These are phyloP conservation scores for Xylariaceae sp. DNA, from an alignment of 2,329 filamentous ascomycete species.

Conservation along the genomic window DNA sequence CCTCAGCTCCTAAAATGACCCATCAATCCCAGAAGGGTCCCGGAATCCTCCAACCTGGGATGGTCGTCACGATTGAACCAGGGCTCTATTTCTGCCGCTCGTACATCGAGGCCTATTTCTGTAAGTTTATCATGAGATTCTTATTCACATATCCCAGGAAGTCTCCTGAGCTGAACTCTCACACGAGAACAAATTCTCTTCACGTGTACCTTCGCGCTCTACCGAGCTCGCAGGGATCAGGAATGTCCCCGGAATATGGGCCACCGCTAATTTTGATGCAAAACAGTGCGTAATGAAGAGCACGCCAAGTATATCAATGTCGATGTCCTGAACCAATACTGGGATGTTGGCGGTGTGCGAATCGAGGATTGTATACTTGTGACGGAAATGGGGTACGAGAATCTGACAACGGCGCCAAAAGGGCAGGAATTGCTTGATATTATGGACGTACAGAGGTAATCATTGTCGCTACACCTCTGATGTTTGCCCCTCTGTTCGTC, in stretches of 20 bases:
- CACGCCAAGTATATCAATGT: constrained; percentile 63
- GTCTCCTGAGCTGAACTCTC: too few relatives aligned
- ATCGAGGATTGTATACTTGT: constrained; percentile 91
- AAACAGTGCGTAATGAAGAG: constrained; percentile 42
- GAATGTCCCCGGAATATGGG: too few relatives aligned
- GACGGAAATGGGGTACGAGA: constrained; percentile 73
- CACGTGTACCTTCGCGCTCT: too few relatives aligned
- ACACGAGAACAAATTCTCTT: too few relatives aligned
- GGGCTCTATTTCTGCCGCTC: constrained; percentile 73
- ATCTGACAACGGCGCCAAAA: constrained; percentile 77
- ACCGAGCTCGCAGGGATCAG: too few relatives aligned
- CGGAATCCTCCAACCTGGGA: constrained; percentile 48
- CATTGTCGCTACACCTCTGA: too few relatives aligned
- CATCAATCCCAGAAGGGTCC: background rate
- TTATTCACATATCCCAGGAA: too few relatives aligned
- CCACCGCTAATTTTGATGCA: too few relatives aligned
- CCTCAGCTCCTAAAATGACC: background rate
- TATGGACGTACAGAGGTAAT: constrained; percentile 23
- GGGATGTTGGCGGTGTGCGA: constrained; percentile 78
- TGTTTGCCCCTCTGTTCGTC: too few relatives aligned
- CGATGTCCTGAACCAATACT: constrained; percentile 63
- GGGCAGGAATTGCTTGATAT: constrained; percentile 64
- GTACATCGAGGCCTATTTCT: constrained; percentile 67
- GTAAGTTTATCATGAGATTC: too few relatives aligned
- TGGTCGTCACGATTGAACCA: constrained; percentile 77